Evolutionary conservation across 306 rosid species (phyloP).

Genomic region (Vachellia pachyceras): DNA sequence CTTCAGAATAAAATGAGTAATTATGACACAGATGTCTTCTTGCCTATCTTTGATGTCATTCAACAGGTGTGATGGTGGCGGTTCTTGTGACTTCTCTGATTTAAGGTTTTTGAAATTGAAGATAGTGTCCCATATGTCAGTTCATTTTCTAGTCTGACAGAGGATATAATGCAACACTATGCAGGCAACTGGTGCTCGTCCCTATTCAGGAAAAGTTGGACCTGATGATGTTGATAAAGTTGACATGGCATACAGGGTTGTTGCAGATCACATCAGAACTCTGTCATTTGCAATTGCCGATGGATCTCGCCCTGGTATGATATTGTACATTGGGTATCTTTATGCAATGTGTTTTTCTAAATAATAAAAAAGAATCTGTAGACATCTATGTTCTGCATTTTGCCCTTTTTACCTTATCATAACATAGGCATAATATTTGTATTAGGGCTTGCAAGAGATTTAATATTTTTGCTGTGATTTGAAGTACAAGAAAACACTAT

Average conservation of each 20-base stretch:
- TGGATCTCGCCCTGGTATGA: constrained; percentile 94
- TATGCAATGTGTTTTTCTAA: not conserved
- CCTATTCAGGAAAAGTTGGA: constrained; percentile 92
- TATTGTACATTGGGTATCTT: constrained; percentile 23
- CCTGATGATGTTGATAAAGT: constrained; percentile 78
- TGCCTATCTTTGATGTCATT: constrained; percentile 91
- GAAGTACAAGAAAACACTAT: constrained; percentile 9
- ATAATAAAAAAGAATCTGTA: not conserved
- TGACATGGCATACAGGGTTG: constrained; percentile 97
- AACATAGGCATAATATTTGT: constrained; percentile 20
- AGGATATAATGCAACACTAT: constrained; percentile 30
- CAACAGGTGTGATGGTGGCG: constrained; percentile 74
- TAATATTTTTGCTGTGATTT: not conserved
- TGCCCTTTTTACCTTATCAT: constrained; percentile 1
- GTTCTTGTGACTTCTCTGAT: constrained; percentile 18
- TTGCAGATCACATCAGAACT: constrained; percentile 67
- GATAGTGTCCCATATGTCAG: not conserved
- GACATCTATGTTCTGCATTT: not conserved
- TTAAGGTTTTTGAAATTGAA: not conserved
- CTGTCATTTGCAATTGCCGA: constrained; percentile 98
- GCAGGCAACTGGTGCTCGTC: constrained; percentile 88
- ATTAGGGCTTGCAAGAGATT: constrained; percentile 9
- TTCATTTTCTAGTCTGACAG: not conserved
- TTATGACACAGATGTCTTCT: constrained; percentile 91
- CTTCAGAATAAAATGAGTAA: constrained; percentile 94